Conservation (phyloP, 192 early-diverging fungal genomes). For the Paraglomus brasilianum region DNA sequence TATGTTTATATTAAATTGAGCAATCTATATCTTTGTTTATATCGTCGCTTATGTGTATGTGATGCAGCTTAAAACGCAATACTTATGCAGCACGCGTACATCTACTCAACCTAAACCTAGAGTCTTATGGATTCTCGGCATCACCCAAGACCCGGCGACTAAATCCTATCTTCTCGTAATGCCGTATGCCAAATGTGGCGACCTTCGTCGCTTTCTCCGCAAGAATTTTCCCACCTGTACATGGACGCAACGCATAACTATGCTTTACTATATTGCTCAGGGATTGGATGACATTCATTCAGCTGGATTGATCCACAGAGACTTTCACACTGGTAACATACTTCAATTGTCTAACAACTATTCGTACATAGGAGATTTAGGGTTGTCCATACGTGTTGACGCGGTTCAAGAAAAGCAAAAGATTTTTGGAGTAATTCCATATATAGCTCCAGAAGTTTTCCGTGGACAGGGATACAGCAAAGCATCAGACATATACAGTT, state of each 20-base stretch:
- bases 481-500: constrained; percentile 36
- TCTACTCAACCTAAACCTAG: not conserved
- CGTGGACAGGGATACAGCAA: not conserved
- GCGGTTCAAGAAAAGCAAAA: not conserved
- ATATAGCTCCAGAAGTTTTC: constrained; percentile 18
- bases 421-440: constrained; percentile 9
- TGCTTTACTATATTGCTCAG: constrained; percentile 15
- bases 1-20: not conserved
- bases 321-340: constrained; percentile 31
- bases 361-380: constrained; percentile 23
- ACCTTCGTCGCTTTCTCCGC: constrained; percentile 6
- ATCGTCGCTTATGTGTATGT: not conserved
- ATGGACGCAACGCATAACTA: constrained; percentile 7
- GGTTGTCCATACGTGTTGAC: not conserved
- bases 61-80: too few relatives aligned
- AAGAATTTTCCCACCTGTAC: not conserved
- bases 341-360: not conserved
- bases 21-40: not conserved
- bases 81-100: too few relatives aligned
- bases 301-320: constrained; percentile 14
- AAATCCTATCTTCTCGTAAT: constrained; percentile 11
- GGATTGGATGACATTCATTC: constrained; percentile 19
- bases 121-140: constrained; percentile 8
- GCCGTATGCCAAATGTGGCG: constrained; percentile 1
- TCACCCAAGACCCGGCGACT: constrained; percentile 18